Evolutionary conservation across 164 flowering plant genomes (phyloP).

Genomic region (Nymphaea thermarum): DNA sequence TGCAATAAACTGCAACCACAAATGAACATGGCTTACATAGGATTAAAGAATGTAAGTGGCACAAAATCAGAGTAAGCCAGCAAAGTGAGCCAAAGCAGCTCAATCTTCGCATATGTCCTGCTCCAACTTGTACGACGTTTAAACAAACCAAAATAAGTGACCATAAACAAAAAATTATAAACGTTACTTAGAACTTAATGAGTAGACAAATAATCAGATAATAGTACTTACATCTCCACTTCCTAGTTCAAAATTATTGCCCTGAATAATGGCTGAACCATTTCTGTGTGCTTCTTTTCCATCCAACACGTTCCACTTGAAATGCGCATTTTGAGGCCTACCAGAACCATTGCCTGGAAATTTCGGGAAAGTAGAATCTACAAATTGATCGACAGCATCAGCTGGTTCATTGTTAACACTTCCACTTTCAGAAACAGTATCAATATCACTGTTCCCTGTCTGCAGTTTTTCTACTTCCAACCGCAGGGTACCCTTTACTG

Average conservation of each 20-base stretch:
- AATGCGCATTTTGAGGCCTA: constrained; percentile 32
- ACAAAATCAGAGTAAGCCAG: no score
- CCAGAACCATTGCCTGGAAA: constrained; percentile 47
- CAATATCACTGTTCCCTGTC: constrained; percentile 36
- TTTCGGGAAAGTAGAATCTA: constrained; percentile 37
- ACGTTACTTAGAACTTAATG: background rate
- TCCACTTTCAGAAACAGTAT: constrained; percentile 60
- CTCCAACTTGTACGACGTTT: no score
- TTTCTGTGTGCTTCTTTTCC: constrained; percentile 39
- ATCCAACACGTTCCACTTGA: constrained; percentile 29
- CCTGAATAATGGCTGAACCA: constrained; percentile 26
- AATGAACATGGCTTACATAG: no score
- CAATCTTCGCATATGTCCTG: no score
- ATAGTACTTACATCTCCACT: constrained; percentile 52
- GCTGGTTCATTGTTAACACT: constrained; percentile 54
- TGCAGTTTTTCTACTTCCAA: constrained; percentile 83
- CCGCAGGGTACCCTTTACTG: constrained; percentile 73
- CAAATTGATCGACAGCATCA: constrained; percentile 38
- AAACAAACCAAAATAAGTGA: background rate
- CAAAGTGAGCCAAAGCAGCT: no score
- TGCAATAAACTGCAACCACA: constrained; percentile 57
- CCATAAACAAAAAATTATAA: background rate
- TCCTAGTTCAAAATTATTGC: constrained; percentile 26
- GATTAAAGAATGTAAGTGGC: no score
- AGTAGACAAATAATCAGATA: no score